These are phyloP conservation scores for Xylaria multiplex DNA, from an alignment of 2,329 filamentous ascomycete genomes.

Conservation along the genomic window DNA sequence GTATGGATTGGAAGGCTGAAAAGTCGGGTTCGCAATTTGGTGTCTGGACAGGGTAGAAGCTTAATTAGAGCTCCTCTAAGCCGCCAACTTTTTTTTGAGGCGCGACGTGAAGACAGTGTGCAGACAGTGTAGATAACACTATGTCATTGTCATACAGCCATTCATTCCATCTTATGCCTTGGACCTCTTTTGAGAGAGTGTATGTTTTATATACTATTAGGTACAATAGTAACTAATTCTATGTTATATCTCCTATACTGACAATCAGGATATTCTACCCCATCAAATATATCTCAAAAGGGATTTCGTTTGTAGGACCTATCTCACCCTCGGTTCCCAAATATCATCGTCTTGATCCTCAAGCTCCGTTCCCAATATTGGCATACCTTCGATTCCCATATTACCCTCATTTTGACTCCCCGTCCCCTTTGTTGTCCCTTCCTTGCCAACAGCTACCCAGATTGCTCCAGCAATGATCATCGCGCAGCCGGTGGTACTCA, in stretches of 20 bases:
- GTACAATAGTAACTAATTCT: neutral
- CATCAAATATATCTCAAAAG: too few relatives aligned
- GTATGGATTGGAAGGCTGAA: constrained; percentile 24
- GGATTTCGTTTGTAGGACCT: neutral
- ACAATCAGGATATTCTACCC: neutral
- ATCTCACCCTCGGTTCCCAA: constrained; percentile 28
- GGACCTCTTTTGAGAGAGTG: neutral
- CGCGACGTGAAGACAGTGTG: constrained; percentile 42
- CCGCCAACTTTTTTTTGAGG: constrained; percentile 48
- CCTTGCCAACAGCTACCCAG: constrained; percentile 60
- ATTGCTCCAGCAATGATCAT: constrained; percentile 65
- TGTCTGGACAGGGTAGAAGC: constrained; percentile 33
- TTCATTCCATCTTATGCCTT: neutral
- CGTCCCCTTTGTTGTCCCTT: constrained; percentile 38
- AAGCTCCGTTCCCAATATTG: constrained; percentile 21
- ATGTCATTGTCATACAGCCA: constrained; percentile 11
- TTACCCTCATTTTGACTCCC: constrained; percentile 42
- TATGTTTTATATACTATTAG: neutral
- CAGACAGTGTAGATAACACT: constrained; percentile 32
- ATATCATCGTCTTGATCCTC: constrained; percentile 41
- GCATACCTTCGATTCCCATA: constrained; percentile 35
- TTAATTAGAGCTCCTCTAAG: constrained; percentile 37
- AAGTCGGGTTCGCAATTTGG: constrained; percentile 36
- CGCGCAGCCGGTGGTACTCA: constrained; percentile 61
- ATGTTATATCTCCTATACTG: neutral